These are phyloP conservation scores for Diaporthe nobilis DNA, from an alignment of 2,329 filamentous ascomycete genomes.

Conservation along the genomic window DNA sequence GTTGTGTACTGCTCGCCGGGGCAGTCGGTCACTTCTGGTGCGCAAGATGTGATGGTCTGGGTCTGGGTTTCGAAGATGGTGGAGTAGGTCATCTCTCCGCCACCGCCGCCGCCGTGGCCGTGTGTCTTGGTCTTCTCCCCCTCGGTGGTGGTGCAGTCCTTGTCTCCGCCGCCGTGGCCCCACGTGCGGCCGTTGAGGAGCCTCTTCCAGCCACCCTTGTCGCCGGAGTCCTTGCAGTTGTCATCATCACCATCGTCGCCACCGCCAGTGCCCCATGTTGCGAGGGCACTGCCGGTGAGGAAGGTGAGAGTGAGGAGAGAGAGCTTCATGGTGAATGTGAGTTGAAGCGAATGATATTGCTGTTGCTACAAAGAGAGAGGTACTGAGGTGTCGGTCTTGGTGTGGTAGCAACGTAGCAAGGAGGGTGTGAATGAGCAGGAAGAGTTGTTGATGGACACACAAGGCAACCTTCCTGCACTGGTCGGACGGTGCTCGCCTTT, in stretches of 20 bases:
- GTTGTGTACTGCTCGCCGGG: slow-evolving; percentile 55
- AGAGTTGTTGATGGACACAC: not conserved
- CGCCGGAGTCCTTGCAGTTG: slow-evolving; percentile 19
- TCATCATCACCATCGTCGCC: not conserved
- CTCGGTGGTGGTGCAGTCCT: slow-evolving; percentile 13
- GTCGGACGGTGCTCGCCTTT: slow-evolving; percentile 2
- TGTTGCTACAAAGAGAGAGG: not conserved
- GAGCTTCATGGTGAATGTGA: slow-evolving; percentile 7
- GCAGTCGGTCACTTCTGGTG: slow-evolving; percentile 57
- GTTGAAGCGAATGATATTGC: not conserved
- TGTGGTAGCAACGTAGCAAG: slow-evolving; percentile 6
- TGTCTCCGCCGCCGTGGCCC: slow-evolving; percentile 22
- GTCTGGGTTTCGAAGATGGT: slow-evolving; percentile 58
- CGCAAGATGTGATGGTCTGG: slow-evolving; percentile 70
- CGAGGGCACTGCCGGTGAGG: slow-evolving; percentile 6
- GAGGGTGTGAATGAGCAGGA: not conserved
- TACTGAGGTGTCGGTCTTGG: not conserved
- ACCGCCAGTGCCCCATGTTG: slow-evolving; percentile 11
- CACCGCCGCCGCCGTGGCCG: slow-evolving; percentile 3
- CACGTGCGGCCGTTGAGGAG: slow-evolving; percentile 26
- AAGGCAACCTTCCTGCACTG: too few species aligned
- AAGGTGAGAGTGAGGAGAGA: slow-evolving; percentile 15
- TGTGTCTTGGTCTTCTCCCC: not conserved
- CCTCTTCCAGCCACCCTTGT: slow-evolving; percentile 30
- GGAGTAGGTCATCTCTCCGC: slow-evolving; percentile 47